Evolutionary conservation across 1,139 yeast species (phyloP).

Genomic region (Pneumocystis sp.): DNA sequence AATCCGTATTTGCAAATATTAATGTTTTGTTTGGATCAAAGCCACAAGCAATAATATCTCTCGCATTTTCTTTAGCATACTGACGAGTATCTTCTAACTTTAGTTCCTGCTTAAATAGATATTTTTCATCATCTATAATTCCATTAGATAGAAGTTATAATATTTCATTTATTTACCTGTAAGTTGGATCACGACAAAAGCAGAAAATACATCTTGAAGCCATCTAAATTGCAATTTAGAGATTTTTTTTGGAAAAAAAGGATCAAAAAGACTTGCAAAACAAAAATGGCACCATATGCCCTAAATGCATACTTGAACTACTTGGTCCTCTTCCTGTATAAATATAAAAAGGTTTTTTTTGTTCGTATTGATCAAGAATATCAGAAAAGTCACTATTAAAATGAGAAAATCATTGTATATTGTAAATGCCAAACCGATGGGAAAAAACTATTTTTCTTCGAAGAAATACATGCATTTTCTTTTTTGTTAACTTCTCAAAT

Average conservation of each 20-base stretch:
- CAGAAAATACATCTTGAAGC: constrained; percentile 96
- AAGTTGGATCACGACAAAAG: constrained; percentile 84
- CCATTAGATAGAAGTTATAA: not conserved
- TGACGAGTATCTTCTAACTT: constrained; percentile 76
- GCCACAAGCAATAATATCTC: constrained; percentile 88
- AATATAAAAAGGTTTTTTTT: constrained; percentile 85
- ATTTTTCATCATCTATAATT: constrained; percentile 73
- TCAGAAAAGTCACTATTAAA: constrained; percentile 41
- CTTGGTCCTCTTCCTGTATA: constrained; percentile 99
- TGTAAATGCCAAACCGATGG: constrained; percentile 36
- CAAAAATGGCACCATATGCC: constrained; percentile 89
- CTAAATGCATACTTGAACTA: constrained; percentile 87
- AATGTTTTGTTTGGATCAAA: constrained; percentile 90
- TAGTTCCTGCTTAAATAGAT: constrained; percentile 78
- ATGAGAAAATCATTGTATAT: not conserved
- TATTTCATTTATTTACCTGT: constrained; percentile 28
- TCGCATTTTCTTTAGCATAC: constrained; percentile 69
- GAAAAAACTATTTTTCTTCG: constrained; percentile 88
- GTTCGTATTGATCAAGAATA: constrained; percentile 79
- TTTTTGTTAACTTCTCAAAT: constrained; percentile 72
- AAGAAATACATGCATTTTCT: constrained; percentile 80
- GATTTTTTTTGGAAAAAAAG: not conserved
- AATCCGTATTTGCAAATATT: constrained; percentile 78
- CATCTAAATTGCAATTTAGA: constrained; percentile 29
- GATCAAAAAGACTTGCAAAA: constrained; percentile 46